Evolutionary conservation across 2,329 filamentous ascomycete species (phyloP).

Genomic region (Pseudocercospora eumusae): DNA sequence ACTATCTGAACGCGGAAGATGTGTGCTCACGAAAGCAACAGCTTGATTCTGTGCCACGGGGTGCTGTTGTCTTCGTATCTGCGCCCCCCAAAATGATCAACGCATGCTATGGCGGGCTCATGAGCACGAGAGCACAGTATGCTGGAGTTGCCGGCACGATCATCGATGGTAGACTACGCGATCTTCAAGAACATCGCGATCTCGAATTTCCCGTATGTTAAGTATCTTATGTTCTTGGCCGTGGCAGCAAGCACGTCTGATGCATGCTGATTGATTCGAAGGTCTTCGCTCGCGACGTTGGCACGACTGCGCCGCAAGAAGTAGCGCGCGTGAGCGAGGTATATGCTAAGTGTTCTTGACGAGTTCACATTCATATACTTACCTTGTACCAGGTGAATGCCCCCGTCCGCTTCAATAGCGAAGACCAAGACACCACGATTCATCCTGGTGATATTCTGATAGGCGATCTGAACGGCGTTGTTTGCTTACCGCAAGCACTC

Average conservation of each 20-base stretch:
- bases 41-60: constrained; percentile 54
- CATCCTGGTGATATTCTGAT: constrained; percentile 43
- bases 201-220: constrained; percentile 50
- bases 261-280: constrained; percentile 1
- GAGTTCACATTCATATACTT: too few relatives aligned
- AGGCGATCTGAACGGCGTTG: constrained; percentile 44
- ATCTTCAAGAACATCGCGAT: constrained; percentile 57
- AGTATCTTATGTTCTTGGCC: too few relatives aligned
- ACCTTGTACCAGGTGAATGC: constrained; percentile 34
- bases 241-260: background rate
- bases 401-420: constrained; percentile 37
- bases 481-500: constrained; percentile 37
- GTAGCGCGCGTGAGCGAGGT: constrained; percentile 38
- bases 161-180: constrained; percentile 56
- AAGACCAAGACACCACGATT: constrained; percentile 38
- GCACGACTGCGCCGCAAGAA: constrained; percentile 40
- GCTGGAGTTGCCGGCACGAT: constrained; percentile 52
- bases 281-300: constrained; percentile 40
- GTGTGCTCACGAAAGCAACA: constrained; percentile 27
- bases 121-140: constrained; percentile 52
- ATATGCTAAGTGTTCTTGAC: too few relatives aligned
- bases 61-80: constrained; percentile 55
- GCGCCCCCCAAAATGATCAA: constrained; percentile 51
- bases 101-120: constrained; percentile 58
- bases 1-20: background rate